Evolutionary conservation across 1,139 yeast genomes (phyloP), one percentile per base, ranked within the genome.

Genomic region (Yamadazyma atlantica): DNA sequence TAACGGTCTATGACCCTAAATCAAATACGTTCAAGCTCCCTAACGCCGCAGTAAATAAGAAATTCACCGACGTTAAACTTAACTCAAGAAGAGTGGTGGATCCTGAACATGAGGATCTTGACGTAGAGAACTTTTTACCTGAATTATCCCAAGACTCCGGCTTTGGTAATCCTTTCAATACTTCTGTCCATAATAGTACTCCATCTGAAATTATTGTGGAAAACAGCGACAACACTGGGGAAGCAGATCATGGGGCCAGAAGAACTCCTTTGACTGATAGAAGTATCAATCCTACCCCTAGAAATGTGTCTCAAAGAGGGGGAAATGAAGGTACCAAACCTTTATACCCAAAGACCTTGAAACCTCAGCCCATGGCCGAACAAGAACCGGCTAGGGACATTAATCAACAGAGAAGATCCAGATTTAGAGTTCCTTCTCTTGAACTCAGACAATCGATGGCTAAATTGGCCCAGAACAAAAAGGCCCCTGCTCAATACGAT

Each of bases 121-220:
- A 69, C 27, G 65, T 66, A 1, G 59, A 72, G 2, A 68, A 61
- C 8, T 69, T 67, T 41, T 60, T 72, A 40, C 77, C 78, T 2
- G 76, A 73, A 43, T 44, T 72, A 31, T 69, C 77, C 0, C 66
- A 67, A 34, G 76, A 69, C 45, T 71, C 77, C n/a, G 77, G 74
- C 1, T 66, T 73, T 46, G 73, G 61, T 29, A 57, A 55, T 37
- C 69, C 66, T 37, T 66, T 73, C 49, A 58, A 44, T 18, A 35
- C 38, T 30, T 35, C 48, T 33, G 41, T 49, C 9, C 33, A 36
- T 37, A 46, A 33, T 33, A 46, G 41, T 8, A 37, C 48, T 29
- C 51, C 51, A 33, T 49, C 53, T 32, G 48, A 58, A 4, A 55
- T 47, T 33, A 50, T 45, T 25, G 7, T 15, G 19, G 4, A n/a